These are phyloP conservation scores for Pluteus cervinus DNA, from an alignment of 768 basidiomycete species.

Conservation along the genomic window DNA sequence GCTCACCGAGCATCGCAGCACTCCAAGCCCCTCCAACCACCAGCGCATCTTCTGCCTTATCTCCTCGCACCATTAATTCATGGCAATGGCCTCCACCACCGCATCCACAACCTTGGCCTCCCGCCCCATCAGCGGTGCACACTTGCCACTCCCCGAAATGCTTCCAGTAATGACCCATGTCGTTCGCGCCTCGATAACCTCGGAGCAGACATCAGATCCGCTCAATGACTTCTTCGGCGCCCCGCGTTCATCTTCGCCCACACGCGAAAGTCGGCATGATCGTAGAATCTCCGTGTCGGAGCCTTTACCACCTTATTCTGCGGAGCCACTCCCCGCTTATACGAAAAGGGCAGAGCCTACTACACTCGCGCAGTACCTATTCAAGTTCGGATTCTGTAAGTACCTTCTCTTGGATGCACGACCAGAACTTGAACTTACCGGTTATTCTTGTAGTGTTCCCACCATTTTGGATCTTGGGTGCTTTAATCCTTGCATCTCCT, in stretches of 20 bases:
- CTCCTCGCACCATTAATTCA: too few relatives aligned
- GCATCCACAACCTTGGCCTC: too few relatives aligned
- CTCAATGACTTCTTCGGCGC: conserved; percentile 5
- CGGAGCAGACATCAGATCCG: too few relatives aligned
- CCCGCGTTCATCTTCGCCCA: too few relatives aligned
- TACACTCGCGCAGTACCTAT: conserved; percentile 55
- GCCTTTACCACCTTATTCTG: conserved; percentile 47
- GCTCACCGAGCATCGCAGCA: too few relatives aligned
- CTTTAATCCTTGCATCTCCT: conserved; percentile 49
- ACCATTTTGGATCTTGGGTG: conserved; percentile 55
- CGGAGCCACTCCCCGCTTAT: conserved; percentile 28
- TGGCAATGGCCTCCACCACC: too few relatives aligned
- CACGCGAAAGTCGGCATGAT: conserved; percentile 1
- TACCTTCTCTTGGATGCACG: conserved; percentile 6
- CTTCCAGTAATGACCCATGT: too few relatives aligned
- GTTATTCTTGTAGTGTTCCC: conserved; percentile 42
- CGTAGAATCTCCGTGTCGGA: conserved; percentile 19
- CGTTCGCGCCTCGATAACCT: too few relatives aligned
- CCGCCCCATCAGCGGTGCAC: too few relatives aligned
- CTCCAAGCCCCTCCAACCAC: too few relatives aligned
- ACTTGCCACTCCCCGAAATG: too few relatives aligned
- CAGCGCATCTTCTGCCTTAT: too few relatives aligned
- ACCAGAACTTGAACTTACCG: conserved; percentile 7
- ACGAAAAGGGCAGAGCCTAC: conserved; percentile 36
- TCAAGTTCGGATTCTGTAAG: conserved; percentile 61